Conservation (phyloP, 176 grass and related monocot genomes). For the Areca catechu region DNA sequence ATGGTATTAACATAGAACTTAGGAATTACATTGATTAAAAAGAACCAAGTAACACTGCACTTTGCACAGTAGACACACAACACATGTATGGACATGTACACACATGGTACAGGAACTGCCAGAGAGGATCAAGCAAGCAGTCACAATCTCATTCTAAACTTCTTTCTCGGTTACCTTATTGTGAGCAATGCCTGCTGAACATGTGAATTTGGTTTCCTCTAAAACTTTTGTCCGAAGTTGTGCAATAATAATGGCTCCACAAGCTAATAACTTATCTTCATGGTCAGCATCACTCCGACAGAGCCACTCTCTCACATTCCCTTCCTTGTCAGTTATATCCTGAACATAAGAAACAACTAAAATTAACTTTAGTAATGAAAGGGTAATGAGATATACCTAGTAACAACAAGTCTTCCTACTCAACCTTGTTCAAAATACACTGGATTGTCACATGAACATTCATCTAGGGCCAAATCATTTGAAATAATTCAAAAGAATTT, state of each 20-base stretch:
- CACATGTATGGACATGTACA: no score
- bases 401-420: not conserved
- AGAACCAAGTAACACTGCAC: no score
- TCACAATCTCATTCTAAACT: conserved; percentile 23
- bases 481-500: no score
- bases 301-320: conserved; percentile 59
- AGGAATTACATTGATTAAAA: no score
- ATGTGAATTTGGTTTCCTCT: conserved; percentile 76
- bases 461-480: no score
- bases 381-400: not conserved
- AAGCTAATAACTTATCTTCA: conserved; percentile 69
- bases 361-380: conserved; percentile 7
- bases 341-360: conserved; percentile 21
- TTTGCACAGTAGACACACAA: no score
- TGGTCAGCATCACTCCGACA: conserved; percentile 46
- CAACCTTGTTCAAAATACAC: no score
- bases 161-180: conserved; percentile 66
- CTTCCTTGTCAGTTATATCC: conserved; percentile 43
- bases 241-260: conserved; percentile 77
- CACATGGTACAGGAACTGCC: no score
- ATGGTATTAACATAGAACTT: no score
- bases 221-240: conserved; percentile 68
- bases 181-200: conserved; percentile 87
- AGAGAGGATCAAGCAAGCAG: not conserved
- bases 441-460: no score